A percentile compares a stretch with the other conserved stretches of the same genome.
These are phyloP conservation scores for Schoenoplectus triqueter DNA, from an alignment of 202 grass and related monocot genomes.

Conservation along the genomic window DNA sequence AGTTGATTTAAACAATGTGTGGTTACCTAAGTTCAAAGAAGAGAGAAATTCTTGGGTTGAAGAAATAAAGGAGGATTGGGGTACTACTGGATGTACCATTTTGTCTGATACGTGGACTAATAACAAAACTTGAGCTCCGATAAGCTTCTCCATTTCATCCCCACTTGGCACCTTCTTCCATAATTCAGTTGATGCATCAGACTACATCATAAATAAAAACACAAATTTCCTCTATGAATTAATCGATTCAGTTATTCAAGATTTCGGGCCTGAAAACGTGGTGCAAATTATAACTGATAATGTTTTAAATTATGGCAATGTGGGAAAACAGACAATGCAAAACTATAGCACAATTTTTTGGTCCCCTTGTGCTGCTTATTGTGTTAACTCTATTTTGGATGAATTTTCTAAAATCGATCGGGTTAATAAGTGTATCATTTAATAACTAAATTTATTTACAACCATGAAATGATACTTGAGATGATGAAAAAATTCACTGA, in stretches of 20 bases:
- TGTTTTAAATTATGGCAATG: conserved; percentile 73
- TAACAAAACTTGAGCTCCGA: conserved; percentile 76
- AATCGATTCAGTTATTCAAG: conserved; percentile 89
- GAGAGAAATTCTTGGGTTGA: conserved; percentile 67
- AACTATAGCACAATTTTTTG: conserved; percentile 86
- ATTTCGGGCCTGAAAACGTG: conserved; percentile 86
- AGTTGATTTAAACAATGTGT: conserved; percentile 65
- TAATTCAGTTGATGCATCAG: conserved; percentile 83
- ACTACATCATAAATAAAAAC: conserved; percentile 76
- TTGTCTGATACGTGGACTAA: conserved; percentile 91
- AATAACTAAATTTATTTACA: conserved; percentile 93
- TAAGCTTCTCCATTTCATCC: conserved; percentile 84
- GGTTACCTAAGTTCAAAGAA: conserved; percentile 80
- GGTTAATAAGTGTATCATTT: conserved; percentile 83
- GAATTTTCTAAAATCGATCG: conserved; percentile 94
- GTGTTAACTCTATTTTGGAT: conserved; percentile 85
- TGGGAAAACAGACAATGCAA: conserved; percentile 79
- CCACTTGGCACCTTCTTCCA: conserved; percentile 93
- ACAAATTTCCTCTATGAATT: conserved; percentile 75
- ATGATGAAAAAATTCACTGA: conserved; percentile 59
- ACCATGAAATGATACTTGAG: conserved; percentile 79
- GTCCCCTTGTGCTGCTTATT: conserved; percentile 83
- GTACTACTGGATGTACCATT: conserved; percentile 84
- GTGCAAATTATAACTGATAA: conserved; percentile 85
- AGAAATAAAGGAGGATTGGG: conserved; percentile 92